phyloP scores from a whole-genome alignment of 1,139 yeast species.

The Hemisphaericaspora xylanilytica region DNA sequence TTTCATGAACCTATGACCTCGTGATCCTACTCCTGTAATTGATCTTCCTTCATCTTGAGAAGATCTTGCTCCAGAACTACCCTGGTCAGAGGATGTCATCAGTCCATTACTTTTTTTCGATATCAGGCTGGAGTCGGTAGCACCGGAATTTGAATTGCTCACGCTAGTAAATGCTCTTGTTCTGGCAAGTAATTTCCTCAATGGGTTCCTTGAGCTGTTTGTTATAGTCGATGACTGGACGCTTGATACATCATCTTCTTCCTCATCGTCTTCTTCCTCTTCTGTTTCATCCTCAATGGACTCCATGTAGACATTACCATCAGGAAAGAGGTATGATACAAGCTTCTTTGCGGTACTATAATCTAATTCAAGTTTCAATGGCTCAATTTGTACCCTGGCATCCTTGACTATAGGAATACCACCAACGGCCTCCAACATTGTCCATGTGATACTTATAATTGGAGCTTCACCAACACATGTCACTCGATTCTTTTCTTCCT shows the following conservation, averaged over 20 bases:
- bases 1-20: slow-evolving; percentile 1
- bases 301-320: slow-evolving; percentile 21
- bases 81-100: slow-evolving; percentile 1
- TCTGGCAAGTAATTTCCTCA: neutral
- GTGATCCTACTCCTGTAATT: too few species aligned
- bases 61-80: neutral
- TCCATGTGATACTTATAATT: slow-evolving; percentile 64
- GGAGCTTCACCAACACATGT: slow-evolving; percentile 20
- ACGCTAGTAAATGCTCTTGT: neutral
- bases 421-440: slow-evolving; percentile 75
- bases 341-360: slow-evolving; percentile 61
- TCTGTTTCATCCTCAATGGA: slow-evolving; percentile 4
- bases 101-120: neutral
- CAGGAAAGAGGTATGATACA: slow-evolving; percentile 66
- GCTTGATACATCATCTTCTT: slow-evolving; percentile 5
- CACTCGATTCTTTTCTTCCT: slow-evolving; percentile 7
- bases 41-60: neutral
- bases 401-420: slow-evolving; percentile 65
- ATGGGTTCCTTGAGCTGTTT: neutral
- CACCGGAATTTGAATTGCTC: neutral
- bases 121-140: neutral
- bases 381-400: slow-evolving; percentile 56
- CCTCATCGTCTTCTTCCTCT: slow-evolving; percentile 6
- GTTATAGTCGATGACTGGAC: slow-evolving; percentile 4
- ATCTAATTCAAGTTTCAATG: slow-evolving; percentile 72